Conservation (phyloP, 805 yeast species). For the Saccharomyces kudriavzevii region DNA sequence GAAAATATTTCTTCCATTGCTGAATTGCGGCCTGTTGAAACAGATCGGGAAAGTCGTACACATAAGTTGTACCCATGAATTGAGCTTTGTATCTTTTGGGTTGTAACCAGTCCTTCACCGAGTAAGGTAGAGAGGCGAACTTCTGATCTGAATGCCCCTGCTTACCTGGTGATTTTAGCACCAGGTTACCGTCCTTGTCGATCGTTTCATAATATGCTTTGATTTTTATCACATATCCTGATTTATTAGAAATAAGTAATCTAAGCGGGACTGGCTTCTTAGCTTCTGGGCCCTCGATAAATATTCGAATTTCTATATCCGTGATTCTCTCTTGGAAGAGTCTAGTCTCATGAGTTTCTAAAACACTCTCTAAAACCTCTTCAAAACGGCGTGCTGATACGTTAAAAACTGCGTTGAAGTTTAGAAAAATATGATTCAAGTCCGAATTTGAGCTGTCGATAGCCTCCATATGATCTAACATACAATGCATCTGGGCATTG, state of each 20-base stretch:
- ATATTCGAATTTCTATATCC: constrained; percentile 94
- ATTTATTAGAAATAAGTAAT: constrained; percentile 91
- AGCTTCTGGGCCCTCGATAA: constrained; percentile 80
- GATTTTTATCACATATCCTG: constrained; percentile 94
- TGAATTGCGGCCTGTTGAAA: constrained; percentile 86
- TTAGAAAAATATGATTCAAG: constrained; percentile 92
- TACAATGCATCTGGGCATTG: constrained; percentile 90
- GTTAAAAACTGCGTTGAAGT: constrained; percentile 91
- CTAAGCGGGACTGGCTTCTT: constrained; percentile 92
- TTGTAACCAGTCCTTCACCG: constrained; percentile 95
- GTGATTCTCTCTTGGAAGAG: constrained; percentile 94
- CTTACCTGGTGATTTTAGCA: constrained; percentile 86
- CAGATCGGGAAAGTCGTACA: constrained; percentile 96
- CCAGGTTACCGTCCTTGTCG: constrained; percentile 90
- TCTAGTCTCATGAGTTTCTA: constrained; percentile 95
- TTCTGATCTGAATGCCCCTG: constrained; percentile 98
- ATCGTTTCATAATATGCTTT: constrained; percentile 91
- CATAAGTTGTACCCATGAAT: constrained; percentile 95
- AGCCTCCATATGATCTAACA: constrained; percentile 88
- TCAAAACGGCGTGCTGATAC: constrained; percentile 93
- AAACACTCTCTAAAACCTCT: constrained; percentile 93
- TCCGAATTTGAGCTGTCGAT: constrained; percentile 93
- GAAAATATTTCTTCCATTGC: constrained; percentile 69
- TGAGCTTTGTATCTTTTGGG: constrained; percentile 98
- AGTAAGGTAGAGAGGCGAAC: constrained; percentile 90